Percentiles rank a stretch among this genome's conserved stretches.
phyloP scores from a whole-genome alignment of 2,329 filamentous ascomycete species.

The Exophiala sideris region DNA sequence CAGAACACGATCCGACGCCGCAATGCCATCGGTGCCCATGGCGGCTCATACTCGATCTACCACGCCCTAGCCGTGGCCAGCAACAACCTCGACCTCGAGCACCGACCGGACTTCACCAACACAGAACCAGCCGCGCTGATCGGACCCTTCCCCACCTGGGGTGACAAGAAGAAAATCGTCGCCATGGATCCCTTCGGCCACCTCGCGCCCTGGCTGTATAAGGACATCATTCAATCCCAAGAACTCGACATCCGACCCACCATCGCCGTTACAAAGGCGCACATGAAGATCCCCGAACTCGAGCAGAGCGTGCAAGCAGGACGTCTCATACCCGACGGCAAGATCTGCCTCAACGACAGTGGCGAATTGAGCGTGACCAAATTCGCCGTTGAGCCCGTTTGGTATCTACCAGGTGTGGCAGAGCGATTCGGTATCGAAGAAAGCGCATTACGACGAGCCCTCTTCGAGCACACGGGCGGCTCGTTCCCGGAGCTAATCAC shows the following conservation, averaged over 20 bases:
- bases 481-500: constrained; percentile 97
- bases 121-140: constrained; percentile 89
- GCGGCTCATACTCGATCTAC: constrained; percentile 94
- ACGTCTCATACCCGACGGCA: constrained; percentile 74
- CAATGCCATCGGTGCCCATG: constrained; percentile 72
- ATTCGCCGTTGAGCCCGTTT: constrained; percentile 91
- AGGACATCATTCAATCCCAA: constrained; percentile 72
- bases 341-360: constrained; percentile 78
- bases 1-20: constrained; percentile 72
- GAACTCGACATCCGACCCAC: constrained; percentile 84
- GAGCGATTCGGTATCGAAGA: constrained; percentile 95
- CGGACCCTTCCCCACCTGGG: constrained; percentile 86
- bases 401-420: constrained; percentile 83
- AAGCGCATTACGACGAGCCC: constrained; percentile 73
- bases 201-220: constrained; percentile 77
- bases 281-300: constrained; percentile 95
- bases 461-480: constrained; percentile 94
- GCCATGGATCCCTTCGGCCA: constrained; percentile 96
- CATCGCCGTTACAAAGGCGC: constrained; percentile 85
- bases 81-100: constrained; percentile 78
- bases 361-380: constrained; percentile 94
- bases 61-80: constrained; percentile 89
- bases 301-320: constrained; percentile 81
- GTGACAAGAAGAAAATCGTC: constrained; percentile 87
- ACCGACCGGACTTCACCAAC: constrained; percentile 75